Evolutionary conservation across 768 basidiomycete species (phyloP).

Genomic region (Lanmaoa rubissima): DNA sequence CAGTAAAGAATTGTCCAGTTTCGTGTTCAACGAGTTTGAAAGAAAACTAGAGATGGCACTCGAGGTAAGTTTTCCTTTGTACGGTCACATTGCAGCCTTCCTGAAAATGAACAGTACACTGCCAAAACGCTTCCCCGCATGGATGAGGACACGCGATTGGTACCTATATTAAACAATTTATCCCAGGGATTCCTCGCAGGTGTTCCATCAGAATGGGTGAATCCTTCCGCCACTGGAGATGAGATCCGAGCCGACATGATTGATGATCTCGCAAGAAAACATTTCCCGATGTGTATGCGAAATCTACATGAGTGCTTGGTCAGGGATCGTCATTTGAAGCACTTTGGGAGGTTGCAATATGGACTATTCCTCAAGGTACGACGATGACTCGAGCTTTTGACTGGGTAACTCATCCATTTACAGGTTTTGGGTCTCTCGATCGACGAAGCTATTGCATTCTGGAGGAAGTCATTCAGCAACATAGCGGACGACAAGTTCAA

Average conservation of each 20-base stretch:
- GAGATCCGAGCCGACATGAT: slow-evolving; percentile 93
- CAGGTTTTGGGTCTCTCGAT: slow-evolving; percentile 91
- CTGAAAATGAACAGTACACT: slow-evolving; percentile 56
- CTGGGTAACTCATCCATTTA: neutral
- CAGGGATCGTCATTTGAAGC: slow-evolving; percentile 83
- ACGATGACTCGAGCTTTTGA: neutral
- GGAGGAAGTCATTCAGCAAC: slow-evolving; percentile 79
- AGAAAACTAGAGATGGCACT: slow-evolving; percentile 67
- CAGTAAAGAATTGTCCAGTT: slow-evolving; percentile 69
- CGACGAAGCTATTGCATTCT: slow-evolving; percentile 91
- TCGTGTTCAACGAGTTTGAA: slow-evolving; percentile 87
- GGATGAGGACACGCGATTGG: slow-evolving; percentile 89
- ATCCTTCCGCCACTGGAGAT: slow-evolving; percentile 51
- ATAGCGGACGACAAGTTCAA: slow-evolving; percentile 95
- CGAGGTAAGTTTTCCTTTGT: slow-evolving; percentile 51
- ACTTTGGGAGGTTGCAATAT: slow-evolving; percentile 88
- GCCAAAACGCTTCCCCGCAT: slow-evolving; percentile 84
- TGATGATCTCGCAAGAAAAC: slow-evolving; percentile 77
- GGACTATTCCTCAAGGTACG: slow-evolving; percentile 91
- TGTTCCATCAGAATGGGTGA: slow-evolving; percentile 78
- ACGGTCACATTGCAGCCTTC: neutral
- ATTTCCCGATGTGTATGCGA: slow-evolving; percentile 97
- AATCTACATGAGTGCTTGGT: slow-evolving; percentile 78
- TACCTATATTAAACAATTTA: slow-evolving; percentile 87
- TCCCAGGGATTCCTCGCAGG: slow-evolving; percentile 94